These are phyloP conservation scores for Triadica sebifera DNA, from an alignment of 345 rosid species.

Conservation along the genomic window DNA sequence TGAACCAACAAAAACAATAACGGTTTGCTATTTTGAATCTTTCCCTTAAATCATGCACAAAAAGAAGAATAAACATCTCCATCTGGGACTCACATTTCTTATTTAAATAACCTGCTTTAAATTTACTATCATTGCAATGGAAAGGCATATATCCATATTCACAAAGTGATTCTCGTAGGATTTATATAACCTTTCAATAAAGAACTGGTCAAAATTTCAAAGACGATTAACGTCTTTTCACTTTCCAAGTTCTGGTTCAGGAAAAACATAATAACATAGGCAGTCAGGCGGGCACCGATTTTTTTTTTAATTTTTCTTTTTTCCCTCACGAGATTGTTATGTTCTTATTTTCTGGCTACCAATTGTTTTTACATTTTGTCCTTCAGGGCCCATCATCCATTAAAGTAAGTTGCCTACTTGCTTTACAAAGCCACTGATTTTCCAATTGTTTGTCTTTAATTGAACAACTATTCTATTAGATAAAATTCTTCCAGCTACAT, in stretches of 20 bases:
- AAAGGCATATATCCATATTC: slow-evolving; percentile 2
- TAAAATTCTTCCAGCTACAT: not conserved
- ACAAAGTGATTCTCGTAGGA: not conserved
- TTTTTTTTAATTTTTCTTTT: not conserved
- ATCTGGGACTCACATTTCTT: not conserved
- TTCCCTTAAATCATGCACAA: not conserved
- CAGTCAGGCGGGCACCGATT: slow-evolving; percentile 1
- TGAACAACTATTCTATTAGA: not conserved
- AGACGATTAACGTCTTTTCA: slow-evolving; percentile 19
- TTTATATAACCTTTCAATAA: slow-evolving; percentile 1
- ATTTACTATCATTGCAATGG: slow-evolving; percentile 2
- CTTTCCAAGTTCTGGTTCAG: slow-evolving; percentile 24
- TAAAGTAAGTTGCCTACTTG: not conserved
- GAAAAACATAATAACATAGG: not conserved
- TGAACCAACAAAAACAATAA: too few species aligned
- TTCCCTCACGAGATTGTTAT: not conserved
- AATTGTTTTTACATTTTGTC: not conserved
- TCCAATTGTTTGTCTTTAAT: not conserved
- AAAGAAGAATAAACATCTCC: not conserved
- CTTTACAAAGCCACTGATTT: not conserved
- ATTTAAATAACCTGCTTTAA: not conserved
- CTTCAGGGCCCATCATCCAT: slow-evolving; percentile 1
- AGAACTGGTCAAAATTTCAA: not conserved
- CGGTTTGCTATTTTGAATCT: not conserved
- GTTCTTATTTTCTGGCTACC: too few species aligned